Evolutionary conservation across 2,329 filamentous ascomycete species (phyloP).

Genomic region (Canariomyces notabilis): DNA sequence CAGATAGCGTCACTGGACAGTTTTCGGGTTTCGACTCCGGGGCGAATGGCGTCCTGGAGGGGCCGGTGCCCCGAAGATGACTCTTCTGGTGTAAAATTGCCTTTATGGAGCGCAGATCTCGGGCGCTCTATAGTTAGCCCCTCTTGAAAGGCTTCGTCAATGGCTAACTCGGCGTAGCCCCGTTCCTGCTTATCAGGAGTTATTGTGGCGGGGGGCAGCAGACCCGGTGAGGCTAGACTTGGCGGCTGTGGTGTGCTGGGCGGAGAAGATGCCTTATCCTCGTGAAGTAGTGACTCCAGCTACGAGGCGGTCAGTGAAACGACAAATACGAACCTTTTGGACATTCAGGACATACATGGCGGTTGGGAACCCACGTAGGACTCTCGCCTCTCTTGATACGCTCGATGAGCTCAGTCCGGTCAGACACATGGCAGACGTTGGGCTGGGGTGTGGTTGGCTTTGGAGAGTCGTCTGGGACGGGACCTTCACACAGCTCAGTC

Average conservation of each 20-base stretch:
- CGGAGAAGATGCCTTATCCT: slow-evolving; percentile 32
- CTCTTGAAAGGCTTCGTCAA: slow-evolving; percentile 43
- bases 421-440: slow-evolving; percentile 38
- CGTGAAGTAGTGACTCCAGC: slow-evolving; percentile 39
- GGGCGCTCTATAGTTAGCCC: slow-evolving; percentile 72
- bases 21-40: slow-evolving; percentile 11
- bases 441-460: slow-evolving; percentile 30
- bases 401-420: slow-evolving; percentile 76
- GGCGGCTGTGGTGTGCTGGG: slow-evolving; percentile 33
- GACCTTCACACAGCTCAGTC: slow-evolving; percentile 58
- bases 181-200: slow-evolving; percentile 41
- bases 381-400: slow-evolving; percentile 75
- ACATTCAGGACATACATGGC: slow-evolving; percentile 45
- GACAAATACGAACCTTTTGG: background rate
- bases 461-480: slow-evolving; percentile 40
- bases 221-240: slow-evolving; percentile 33
- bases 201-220: slow-evolving; percentile 45
- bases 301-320: slow-evolving; percentile 22
- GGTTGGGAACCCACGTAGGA: slow-evolving; percentile 66
- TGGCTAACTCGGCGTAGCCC: slow-evolving; percentile 29
- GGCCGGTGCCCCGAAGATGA: slow-evolving; percentile 23
- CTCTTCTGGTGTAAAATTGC: slow-evolving; percentile 55
- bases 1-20: slow-evolving; percentile 34
- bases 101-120: slow-evolving; percentile 67
- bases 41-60: slow-evolving; percentile 16